Evolutionary conservation across 768 basidiomycete species (phyloP).

Genomic region (Leccinum sublutescens): DNA sequence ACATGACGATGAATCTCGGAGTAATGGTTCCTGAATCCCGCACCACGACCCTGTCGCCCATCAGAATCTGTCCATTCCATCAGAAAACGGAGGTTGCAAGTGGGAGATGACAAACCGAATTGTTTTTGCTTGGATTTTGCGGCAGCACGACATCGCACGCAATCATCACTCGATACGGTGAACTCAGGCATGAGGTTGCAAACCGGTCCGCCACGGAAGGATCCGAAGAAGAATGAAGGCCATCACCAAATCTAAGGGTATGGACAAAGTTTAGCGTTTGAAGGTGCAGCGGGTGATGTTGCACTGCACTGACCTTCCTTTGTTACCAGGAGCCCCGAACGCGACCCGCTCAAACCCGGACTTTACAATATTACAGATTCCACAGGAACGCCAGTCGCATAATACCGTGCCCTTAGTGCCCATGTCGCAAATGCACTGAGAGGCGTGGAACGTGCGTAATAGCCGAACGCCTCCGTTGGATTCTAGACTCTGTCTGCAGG

Average conservation of each 20-base stretch:
- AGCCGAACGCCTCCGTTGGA: constrained; percentile 39
- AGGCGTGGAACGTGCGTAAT: constrained; percentile 59
- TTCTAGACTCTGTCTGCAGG: constrained; percentile 32
- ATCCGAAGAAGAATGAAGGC: constrained; percentile 62
- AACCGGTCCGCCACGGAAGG: constrained; percentile 55
- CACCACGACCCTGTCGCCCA: constrained; percentile 53
- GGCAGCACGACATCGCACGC: constrained; percentile 54
- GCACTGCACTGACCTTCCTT: constrained; percentile 46
- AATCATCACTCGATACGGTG: constrained; percentile 65
- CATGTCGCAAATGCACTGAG: constrained; percentile 68
- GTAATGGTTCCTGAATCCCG: constrained; percentile 53
- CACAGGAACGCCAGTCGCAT: constrained; percentile 62
- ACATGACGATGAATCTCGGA: constrained; percentile 60
- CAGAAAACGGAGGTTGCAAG: constrained; percentile 23
- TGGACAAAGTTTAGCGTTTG: constrained; percentile 2
- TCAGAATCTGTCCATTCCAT: constrained; percentile 39
- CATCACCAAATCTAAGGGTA: constrained; percentile 51
- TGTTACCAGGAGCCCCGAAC: constrained; percentile 52
- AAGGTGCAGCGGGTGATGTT: constrained; percentile 1
- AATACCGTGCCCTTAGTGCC: constrained; percentile 50
- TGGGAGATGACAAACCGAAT: constrained; percentile 26
- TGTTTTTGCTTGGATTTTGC: constrained; percentile 25
- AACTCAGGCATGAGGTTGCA: constrained; percentile 65
- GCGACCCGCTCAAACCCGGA: constrained; percentile 57
- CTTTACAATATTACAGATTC: constrained; percentile 59